Percentiles rank a stretch among this genome's conserved stretches.
phyloP scores from a whole-genome alignment of 257 asterid species.

The Ilex asprella region DNA sequence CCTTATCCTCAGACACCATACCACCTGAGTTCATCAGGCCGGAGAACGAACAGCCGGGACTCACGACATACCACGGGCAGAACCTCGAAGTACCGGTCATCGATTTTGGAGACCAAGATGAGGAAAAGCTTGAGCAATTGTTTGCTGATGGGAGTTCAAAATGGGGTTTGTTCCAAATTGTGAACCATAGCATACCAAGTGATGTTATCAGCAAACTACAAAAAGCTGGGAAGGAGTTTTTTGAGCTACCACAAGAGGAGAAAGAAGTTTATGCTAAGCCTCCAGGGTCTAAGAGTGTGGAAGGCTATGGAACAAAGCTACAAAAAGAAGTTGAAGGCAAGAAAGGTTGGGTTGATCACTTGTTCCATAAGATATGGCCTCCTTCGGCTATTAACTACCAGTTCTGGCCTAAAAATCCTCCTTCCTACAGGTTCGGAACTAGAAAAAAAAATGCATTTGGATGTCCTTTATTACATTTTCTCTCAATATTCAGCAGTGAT shows the following conservation, averaged over 20 bases:
- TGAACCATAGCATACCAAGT: conserved; percentile 30
- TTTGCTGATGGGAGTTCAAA: conserved; percentile 34
- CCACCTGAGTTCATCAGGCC: conserved; percentile 44
- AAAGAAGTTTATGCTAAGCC: conserved; percentile 38
- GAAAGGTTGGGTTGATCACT: conserved; percentile 90
- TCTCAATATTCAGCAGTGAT: no score
- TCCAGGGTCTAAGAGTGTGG: conserved; percentile 30
- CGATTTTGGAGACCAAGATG: conserved; percentile 24
- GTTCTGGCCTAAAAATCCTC: conserved; percentile 73
- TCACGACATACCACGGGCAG: conserved; percentile 35
- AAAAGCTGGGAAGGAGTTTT: conserved; percentile 27
- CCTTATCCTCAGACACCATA: conserved; percentile 23
- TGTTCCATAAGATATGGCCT: conserved; percentile 74
- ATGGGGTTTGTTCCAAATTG: conserved; percentile 37
- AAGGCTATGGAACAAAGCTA: conserved; percentile 64
- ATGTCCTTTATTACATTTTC: no score
- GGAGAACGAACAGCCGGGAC: conserved; percentile 49
- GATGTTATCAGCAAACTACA: conserved; percentile 25
- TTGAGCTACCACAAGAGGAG: conserved; percentile 29
- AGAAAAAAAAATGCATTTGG: no score
- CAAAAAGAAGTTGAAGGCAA: conserved; percentile 55
- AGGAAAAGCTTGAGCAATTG: conserved; percentile 10
- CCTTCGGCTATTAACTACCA: conserved; percentile 41
- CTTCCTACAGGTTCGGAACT: conserved; percentile 55
- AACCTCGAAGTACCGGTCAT: conserved; percentile 47